A percentile compares a stretch with the other conserved stretches of the same genome.
These are phyloP conservation scores for Backusella morwellensis DNA, from an alignment of 192 early-diverging fungal genomes.

Conservation along the genomic window DNA sequence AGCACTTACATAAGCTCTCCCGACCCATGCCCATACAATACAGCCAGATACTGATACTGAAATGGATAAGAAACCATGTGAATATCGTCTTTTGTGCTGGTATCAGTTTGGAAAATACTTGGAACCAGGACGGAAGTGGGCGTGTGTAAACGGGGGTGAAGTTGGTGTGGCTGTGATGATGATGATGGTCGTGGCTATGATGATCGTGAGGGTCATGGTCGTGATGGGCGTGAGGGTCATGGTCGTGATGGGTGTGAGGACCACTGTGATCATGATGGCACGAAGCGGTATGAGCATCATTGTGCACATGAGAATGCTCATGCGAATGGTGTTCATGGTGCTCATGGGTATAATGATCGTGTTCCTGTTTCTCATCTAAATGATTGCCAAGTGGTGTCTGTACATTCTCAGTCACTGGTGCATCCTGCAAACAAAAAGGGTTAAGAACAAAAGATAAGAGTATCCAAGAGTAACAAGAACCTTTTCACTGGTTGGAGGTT, in stretches of 20 bases:
- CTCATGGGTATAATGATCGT: slow-evolving; percentile 24
- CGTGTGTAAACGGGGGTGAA: slow-evolving; percentile 11
- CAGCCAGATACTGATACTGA: slow-evolving; percentile 38
- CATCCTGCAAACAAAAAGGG: neutral
- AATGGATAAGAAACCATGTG: slow-evolving; percentile 48
- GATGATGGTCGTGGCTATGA: neutral
- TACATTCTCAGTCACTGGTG: neutral
- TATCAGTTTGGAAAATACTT: slow-evolving; percentile 38
- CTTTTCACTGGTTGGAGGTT: neutral
- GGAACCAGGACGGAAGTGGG: slow-evolving; percentile 41
- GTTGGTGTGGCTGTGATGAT: slow-evolving; percentile 16
- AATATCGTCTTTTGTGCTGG: slow-evolving; percentile 56
- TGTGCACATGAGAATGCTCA: neutral
- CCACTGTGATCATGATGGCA: slow-evolving; percentile 15
- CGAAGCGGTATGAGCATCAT: neutral
- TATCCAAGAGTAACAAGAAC: neutral
- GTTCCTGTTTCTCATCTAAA: slow-evolving; percentile 7
- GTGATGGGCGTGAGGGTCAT: neutral
- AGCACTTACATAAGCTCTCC: slow-evolving; percentile 46
- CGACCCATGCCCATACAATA: slow-evolving; percentile 42
- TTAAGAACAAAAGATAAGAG: neutral
- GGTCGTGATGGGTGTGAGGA: neutral
- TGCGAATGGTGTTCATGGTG: neutral
- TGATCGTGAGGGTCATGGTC: slow-evolving; percentile 22
- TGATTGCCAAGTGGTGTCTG: slow-evolving; percentile 15